These are phyloP conservation scores for Penicillium sp. DNA, from an alignment of 2,329 filamentous ascomycete genomes.

Conservation along the genomic window DNA sequence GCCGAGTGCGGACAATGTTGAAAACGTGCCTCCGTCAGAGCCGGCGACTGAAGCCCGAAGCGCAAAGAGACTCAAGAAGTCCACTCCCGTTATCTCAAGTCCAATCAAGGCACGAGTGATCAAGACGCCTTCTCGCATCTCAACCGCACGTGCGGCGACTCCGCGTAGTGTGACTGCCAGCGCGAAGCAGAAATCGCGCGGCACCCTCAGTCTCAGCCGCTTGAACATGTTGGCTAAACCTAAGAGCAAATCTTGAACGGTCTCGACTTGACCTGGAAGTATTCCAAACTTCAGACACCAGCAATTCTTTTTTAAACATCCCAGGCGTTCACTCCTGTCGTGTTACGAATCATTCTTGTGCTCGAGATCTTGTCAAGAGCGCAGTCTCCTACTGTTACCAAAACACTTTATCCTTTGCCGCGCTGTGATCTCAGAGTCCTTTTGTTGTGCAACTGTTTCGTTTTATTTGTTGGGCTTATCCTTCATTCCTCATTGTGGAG, in stretches of 20 bases:
- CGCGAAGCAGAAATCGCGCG: constrained; percentile 24
- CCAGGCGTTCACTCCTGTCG: too few relatives aligned
- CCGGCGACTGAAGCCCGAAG: constrained; percentile 24
- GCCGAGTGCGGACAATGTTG: constrained; percentile 14
- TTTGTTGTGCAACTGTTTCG: too few relatives aligned
- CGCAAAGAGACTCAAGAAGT: constrained; percentile 33
- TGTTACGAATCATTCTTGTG: too few relatives aligned
- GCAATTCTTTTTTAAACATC: too few relatives aligned
- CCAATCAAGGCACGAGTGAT: constrained; percentile 30
- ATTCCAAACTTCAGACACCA: too few relatives aligned
- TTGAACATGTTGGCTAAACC: constrained; percentile 45
- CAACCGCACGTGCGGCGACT: constrained; percentile 20
- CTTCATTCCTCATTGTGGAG: too few relatives aligned
- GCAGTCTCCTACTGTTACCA: too few relatives aligned
- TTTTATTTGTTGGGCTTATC: too few relatives aligned
- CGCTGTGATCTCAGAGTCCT: too few relatives aligned
- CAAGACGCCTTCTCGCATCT: constrained; percentile 27
- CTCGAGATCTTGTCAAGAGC: too few relatives aligned
- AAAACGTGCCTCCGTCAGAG: constrained; percentile 29
- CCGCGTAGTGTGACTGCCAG: constrained; percentile 28
- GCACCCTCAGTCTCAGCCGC: constrained; percentile 40
- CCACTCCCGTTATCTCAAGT: constrained; percentile 29
- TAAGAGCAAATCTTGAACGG: constrained; percentile 33
- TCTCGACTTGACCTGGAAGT: not conserved
- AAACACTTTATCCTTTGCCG: too few relatives aligned